A percentile compares a stretch with the other conserved stretches of the same genome.
These are phyloP conservation scores for Teunomyces gatunensis DNA, from an alignment of 805 yeast genomes.

Conservation along the genomic window DNA sequence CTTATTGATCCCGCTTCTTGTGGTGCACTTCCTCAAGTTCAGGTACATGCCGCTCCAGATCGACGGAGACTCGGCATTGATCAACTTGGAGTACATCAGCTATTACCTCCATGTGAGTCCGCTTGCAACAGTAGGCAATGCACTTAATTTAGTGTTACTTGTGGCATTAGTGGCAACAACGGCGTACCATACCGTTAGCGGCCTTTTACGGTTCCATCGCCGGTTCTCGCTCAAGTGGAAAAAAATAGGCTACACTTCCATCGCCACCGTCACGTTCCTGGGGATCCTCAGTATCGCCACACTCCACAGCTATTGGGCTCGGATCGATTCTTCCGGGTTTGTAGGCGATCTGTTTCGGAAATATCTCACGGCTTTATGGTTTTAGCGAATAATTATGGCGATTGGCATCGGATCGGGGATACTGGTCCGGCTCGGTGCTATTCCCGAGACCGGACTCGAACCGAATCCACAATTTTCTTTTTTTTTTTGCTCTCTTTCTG, in stretches of 20 bases:
- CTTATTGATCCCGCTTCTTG: slow-evolving; percentile 42
- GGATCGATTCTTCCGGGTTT: slow-evolving; percentile 24
- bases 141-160: slow-evolving; percentile 24
- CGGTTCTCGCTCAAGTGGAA: slow-evolving; percentile 41
- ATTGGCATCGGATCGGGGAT: neutral
- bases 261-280: slow-evolving; percentile 33
- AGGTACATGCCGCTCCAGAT: slow-evolving; percentile 50
- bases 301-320: slow-evolving; percentile 15
- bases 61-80: slow-evolving; percentile 63
- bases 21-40: slow-evolving; percentile 46
- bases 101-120: slow-evolving; percentile 20
- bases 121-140: slow-evolving; percentile 17
- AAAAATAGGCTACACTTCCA: slow-evolving; percentile 42
- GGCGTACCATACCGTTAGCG: slow-evolving; percentile 53
- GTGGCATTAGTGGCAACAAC: slow-evolving; percentile 35
- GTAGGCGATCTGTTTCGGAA: slow-evolving; percentile 27
- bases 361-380: slow-evolving; percentile 19
- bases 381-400: slow-evolving; percentile 4
- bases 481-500: too few relatives aligned
- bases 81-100: slow-evolving; percentile 52
- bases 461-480: neutral
- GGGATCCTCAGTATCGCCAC: slow-evolving; percentile 37
- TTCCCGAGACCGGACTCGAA: slow-evolving; percentile 5
- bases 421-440: neutral
- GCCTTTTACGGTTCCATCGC: slow-evolving; percentile 47